Evolutionary conservation across 2,329 filamentous ascomycete species (phyloP).

Genomic region (Alternaria incomplexa): DNA sequence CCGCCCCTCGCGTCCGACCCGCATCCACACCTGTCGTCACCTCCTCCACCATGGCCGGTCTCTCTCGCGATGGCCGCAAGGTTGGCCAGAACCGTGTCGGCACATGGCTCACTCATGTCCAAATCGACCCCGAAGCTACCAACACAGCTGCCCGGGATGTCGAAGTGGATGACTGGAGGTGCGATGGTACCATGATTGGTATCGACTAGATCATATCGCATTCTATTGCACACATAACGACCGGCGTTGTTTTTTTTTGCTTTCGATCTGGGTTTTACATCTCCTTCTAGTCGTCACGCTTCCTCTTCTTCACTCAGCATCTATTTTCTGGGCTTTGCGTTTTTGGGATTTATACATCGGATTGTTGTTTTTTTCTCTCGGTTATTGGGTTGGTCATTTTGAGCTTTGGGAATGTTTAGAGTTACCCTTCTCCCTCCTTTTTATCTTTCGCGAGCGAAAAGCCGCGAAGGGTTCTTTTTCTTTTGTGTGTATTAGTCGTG

Average conservation of each 20-base stretch:
- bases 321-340: neutral
- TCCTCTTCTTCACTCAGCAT: neutral
- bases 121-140: conserved; percentile 45
- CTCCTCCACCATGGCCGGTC: conserved; percentile 46
- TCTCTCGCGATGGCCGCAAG: conserved; percentile 44
- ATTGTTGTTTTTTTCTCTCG: neutral
- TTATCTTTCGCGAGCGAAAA: neutral
- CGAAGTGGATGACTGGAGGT: conserved; percentile 46
- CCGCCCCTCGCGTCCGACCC: conserved; percentile 1
- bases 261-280: neutral
- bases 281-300: neutral
- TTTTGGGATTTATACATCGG: neutral
- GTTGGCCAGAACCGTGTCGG: conserved; percentile 47
- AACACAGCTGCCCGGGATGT: conserved; percentile 39
- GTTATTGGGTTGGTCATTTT: neutral
- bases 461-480: neutral
- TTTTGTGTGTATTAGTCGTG: conserved; percentile 12
- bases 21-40: conserved; percentile 15
- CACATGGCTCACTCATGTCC: conserved; percentile 48
- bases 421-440: neutral
- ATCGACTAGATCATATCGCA: conserved; percentile 32
- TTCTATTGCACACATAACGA: conserved; percentile 6
- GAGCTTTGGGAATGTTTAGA: conserved; percentile 2
- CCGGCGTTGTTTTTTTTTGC: conserved; percentile 1
- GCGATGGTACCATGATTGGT: conserved; percentile 44